These are phyloP conservation scores for Aspergillus pseudoviridinutans DNA, from an alignment of 2,329 filamentous ascomycete genomes.

Conservation along the genomic window DNA sequence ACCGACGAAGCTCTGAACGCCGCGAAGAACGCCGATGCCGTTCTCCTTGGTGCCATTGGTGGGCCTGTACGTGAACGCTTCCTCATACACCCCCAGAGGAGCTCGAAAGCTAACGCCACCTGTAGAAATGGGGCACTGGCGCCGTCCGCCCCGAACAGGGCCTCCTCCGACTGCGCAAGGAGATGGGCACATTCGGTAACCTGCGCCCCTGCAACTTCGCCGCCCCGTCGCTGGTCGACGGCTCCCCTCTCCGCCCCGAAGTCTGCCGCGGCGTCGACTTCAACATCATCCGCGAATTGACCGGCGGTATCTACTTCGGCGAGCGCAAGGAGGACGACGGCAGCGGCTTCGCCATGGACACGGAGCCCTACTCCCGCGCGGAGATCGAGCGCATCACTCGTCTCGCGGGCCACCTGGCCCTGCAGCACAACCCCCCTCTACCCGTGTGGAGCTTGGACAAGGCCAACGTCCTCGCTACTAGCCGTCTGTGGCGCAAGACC, in stretches of 20 bases:
- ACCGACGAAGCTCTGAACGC: slow-evolving; percentile 79
- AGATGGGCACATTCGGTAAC: slow-evolving; percentile 92
- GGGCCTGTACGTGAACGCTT: slow-evolving; percentile 60
- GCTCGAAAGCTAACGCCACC: slow-evolving; percentile 3
- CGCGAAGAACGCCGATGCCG: slow-evolving; percentile 80
- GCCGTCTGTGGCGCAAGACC: slow-evolving; percentile 81
- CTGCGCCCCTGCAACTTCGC: slow-evolving; percentile 95
- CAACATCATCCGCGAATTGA: slow-evolving; percentile 87
- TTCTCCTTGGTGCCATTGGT: slow-evolving; percentile 89
- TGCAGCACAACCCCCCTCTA: slow-evolving; percentile 69
- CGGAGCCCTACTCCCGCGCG: slow-evolving; percentile 74
- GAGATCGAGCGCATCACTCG: slow-evolving; percentile 88
- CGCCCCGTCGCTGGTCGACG: slow-evolving; percentile 75
- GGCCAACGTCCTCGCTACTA: slow-evolving; percentile 92
- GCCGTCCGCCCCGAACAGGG: slow-evolving; percentile 88
- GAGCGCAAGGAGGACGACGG: slow-evolving; percentile 73
- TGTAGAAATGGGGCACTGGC: slow-evolving; percentile 83
- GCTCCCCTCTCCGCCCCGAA: slow-evolving; percentile 80
- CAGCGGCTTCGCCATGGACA: slow-evolving; percentile 75
- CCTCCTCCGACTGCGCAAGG: slow-evolving; percentile 83
- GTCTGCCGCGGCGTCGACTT: slow-evolving; percentile 87
- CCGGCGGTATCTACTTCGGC: slow-evolving; percentile 92
- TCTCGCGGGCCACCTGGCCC: slow-evolving; percentile 74
- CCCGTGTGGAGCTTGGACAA: slow-evolving; percentile 89
- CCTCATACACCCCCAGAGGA: background rate